phyloP scores from a whole-genome alignment of 1,284 basidiomycete genomes.

The Lentinula novae-zelandiae region DNA sequence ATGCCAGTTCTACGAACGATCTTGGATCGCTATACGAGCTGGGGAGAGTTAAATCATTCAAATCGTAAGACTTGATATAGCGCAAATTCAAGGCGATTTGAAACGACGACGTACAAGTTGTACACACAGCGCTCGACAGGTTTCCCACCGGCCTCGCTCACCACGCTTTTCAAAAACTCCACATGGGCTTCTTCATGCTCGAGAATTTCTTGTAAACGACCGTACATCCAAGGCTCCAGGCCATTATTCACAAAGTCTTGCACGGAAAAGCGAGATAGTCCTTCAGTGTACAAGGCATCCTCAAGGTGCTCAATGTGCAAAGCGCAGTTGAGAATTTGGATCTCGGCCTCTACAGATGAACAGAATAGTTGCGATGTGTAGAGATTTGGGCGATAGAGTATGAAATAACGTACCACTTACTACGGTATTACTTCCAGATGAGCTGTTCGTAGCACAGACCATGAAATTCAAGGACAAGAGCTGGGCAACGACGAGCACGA shows the following conservation, averaged over 20 bases:
- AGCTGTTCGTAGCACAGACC: background rate
- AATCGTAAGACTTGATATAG: background rate
- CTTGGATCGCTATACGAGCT: constrained; percentile 48
- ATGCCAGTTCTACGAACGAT: constrained; percentile 50
- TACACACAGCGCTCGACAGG: constrained; percentile 9
- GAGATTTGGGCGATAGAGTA: too few species aligned
- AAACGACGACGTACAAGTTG: constrained; percentile 5
- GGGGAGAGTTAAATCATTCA: background rate
- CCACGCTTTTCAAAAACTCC: constrained; percentile 19
- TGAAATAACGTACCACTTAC: too few species aligned
- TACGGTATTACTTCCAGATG: too few species aligned
- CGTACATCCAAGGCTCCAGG: constrained; percentile 36
- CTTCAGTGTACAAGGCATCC: constrained; percentile 33
- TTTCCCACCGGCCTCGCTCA: constrained; percentile 16
- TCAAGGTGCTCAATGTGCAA: constrained; percentile 56
- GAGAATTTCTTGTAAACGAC: constrained; percentile 42
- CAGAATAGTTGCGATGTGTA: background rate
- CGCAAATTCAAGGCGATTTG: background rate
- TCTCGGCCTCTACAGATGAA: constrained; percentile 20
- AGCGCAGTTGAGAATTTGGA: constrained; percentile 45
- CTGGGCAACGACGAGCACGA: background rate
- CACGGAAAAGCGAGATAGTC: constrained; percentile 35
- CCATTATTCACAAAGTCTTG: constrained; percentile 42
- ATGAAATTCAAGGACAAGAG: background rate
- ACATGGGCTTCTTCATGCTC: constrained; percentile 46